These are phyloP conservation scores for Acer campestre DNA, from an alignment of 345 rosid species.

Conservation along the genomic window DNA sequence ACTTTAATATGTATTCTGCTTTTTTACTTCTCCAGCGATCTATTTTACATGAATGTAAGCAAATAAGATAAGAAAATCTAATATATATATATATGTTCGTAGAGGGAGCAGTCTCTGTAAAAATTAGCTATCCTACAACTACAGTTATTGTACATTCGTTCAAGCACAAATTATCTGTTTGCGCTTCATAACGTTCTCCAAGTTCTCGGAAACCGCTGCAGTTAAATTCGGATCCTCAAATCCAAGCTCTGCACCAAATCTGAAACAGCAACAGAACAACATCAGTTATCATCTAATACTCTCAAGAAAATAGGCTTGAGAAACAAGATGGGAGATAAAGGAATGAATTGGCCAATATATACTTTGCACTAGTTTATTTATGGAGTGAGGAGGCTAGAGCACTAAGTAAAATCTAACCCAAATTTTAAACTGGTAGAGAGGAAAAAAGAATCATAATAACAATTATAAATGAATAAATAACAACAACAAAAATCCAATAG, in stretches of 20 bases:
- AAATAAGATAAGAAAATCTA: slow-evolving; percentile 11
- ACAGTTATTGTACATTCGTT: slow-evolving; percentile 44
- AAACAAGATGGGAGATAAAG: background rate
- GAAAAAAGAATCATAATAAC: background rate
- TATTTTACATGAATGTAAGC: background rate
- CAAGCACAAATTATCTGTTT: slow-evolving; percentile 64
- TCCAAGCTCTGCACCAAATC: slow-evolving; percentile 76
- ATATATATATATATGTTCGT: slow-evolving; percentile 18
- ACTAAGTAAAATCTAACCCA: background rate
- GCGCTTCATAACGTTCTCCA: slow-evolving; percentile 65
- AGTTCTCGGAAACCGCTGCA: slow-evolving; percentile 67
- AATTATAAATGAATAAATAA: background rate
- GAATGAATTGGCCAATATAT: background rate
- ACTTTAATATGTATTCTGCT: no score
- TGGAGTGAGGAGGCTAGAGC: background rate
- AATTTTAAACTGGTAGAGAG: background rate
- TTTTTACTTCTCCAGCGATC: background rate
- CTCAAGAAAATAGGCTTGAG: background rate
- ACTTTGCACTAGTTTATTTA: background rate
- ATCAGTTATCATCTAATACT: background rate
- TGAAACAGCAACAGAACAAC: slow-evolving; percentile 26
- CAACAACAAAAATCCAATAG: background rate
- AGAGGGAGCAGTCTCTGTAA: slow-evolving; percentile 5
- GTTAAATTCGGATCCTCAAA: slow-evolving; percentile 90
- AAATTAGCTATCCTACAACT: slow-evolving; percentile 13